Evolutionary conservation across 306 rosid genomes (phyloP), one percentile per base, ranked within the genome.

Genomic region (Abrus precatorius): DNA sequence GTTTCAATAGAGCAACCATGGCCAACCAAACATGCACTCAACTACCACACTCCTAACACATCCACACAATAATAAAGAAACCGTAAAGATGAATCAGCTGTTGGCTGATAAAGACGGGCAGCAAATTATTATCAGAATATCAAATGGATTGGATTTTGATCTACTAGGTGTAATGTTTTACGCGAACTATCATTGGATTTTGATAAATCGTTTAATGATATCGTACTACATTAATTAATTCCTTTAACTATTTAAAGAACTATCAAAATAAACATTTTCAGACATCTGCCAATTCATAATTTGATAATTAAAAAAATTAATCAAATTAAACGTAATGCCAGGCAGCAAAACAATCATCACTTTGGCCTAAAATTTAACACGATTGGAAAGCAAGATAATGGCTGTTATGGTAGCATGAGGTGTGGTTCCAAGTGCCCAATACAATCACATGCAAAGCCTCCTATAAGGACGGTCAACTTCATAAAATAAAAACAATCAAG

Each of bases 41-140:
- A 79, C 87, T 50, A 73, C 81, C 54, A 49, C 59, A 49, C 72
- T 72, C 87, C 87, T 73, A 84, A 69, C 60, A 43, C 20, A 20
- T 20, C 20, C 20, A 20, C 20, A 20, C 20, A 20, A 20, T 20
- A 40, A 12, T 1, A 11, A n/a, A 47, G n/a, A 47, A 10, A 2
- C 9, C 9, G 52, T 47, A 0, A 9, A 9, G 13, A 9, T 47
- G 52, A 9, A 36, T 36, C 40, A 36, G 40, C 40, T 36, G 2
- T 4, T 36, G 40, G 3, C 4, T 36, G 40, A 4, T 36, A 2
- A 4, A 2, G 3, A 36, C 0, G 40, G 40, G 40, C 2, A 36
- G 40, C 40, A 36, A 36, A 36, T 36, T 36, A 4, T 20, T 20
- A 20, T 20, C 40, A 36, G 40, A 36, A 4, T 47, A 9, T 47